Conservation (phyloP, 2,329 filamentous ascomycete species). For the Ramularia endophylla region DNA sequence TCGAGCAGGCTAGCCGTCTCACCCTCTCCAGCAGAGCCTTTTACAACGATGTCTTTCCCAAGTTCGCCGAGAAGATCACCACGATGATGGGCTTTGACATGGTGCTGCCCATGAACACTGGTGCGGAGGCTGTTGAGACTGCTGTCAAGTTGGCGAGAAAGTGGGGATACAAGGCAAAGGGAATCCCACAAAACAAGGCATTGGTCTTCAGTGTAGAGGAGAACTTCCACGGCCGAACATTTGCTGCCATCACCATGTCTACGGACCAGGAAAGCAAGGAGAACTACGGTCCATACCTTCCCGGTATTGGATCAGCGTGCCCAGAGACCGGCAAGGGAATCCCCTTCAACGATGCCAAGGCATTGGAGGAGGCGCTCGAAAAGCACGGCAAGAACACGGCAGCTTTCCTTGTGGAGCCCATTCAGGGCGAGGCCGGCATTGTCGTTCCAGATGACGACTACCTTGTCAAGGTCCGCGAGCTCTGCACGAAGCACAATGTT, state of each 20-base stretch:
- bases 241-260: slow-evolving; percentile 92
- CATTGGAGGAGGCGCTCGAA: slow-evolving; percentile 73
- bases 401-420: slow-evolving; percentile 91
- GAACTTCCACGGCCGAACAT: slow-evolving; percentile 97
- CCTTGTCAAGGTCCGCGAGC: slow-evolving; percentile 67
- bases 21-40: slow-evolving; percentile 93
- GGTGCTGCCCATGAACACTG: slow-evolving; percentile 98
- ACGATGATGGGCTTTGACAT: slow-evolving; percentile 91
- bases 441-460: slow-evolving; percentile 91
- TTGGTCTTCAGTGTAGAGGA: slow-evolving; percentile 77
- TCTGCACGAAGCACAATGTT: slow-evolving; percentile 94
- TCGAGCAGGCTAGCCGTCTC: slow-evolving; percentile 80
- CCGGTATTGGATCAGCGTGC: slow-evolving; percentile 71
- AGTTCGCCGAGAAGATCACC: slow-evolving; percentile 89
- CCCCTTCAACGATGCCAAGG: slow-evolving; percentile 77
- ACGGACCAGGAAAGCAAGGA: slow-evolving; percentile 92
- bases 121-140: slow-evolving; percentile 92
- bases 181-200: slow-evolving; percentile 76
- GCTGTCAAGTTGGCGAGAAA: slow-evolving; percentile 94
- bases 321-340: slow-evolving; percentile 73
- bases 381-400: slow-evolving; percentile 78
- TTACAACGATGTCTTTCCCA: slow-evolving; percentile 96
- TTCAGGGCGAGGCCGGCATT: slow-evolving; percentile 95
- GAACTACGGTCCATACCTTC: slow-evolving; percentile 95
- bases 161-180: slow-evolving; percentile 97